Conservation (phyloP, 2,329 filamentous ascomycete genomes). For the Chaetoscypha palmicola region DNA sequence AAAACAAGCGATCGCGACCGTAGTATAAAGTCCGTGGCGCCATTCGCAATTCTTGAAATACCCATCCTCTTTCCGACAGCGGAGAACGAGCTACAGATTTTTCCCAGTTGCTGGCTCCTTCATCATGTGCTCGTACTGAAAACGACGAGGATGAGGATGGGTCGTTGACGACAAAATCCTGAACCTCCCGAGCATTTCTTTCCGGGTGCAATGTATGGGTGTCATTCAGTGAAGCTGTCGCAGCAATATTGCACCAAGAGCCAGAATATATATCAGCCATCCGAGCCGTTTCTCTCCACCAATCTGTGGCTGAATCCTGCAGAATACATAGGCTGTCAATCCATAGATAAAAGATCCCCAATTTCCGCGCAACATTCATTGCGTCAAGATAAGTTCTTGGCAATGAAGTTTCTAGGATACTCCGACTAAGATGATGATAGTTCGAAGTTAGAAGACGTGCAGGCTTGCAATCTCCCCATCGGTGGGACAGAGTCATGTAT, state of each 20-base stretch:
- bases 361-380: constrained; percentile 22
- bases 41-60: constrained; percentile 10
- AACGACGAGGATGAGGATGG: background rate
- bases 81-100: constrained; percentile 2
- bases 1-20: constrained; percentile 7
- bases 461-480: constrained; percentile 22
- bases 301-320: constrained; percentile 28
- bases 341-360: constrained; percentile 29
- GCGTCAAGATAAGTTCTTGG: constrained; percentile 26
- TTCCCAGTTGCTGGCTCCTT: constrained; percentile 9
- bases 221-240: constrained; percentile 8
- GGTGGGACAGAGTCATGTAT: constrained; percentile 26
- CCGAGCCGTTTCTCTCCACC: constrained; percentile 19
- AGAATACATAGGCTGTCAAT: constrained; percentile 31
- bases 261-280: constrained; percentile 26
- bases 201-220: background rate
- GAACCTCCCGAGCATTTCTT: constrained; percentile 5
- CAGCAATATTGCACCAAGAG: constrained; percentile 23
- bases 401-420: constrained; percentile 15
- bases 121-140: background rate
- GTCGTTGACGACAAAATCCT: constrained; percentile 5
- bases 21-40: constrained; percentile 13
- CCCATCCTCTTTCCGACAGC: constrained; percentile 11
- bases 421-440: constrained; percentile 6
- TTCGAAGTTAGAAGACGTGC: constrained; percentile 10